Conservation (phyloP, 2,329 filamentous ascomycete genomes). For the Ophiostoma angusticollis region DNA sequence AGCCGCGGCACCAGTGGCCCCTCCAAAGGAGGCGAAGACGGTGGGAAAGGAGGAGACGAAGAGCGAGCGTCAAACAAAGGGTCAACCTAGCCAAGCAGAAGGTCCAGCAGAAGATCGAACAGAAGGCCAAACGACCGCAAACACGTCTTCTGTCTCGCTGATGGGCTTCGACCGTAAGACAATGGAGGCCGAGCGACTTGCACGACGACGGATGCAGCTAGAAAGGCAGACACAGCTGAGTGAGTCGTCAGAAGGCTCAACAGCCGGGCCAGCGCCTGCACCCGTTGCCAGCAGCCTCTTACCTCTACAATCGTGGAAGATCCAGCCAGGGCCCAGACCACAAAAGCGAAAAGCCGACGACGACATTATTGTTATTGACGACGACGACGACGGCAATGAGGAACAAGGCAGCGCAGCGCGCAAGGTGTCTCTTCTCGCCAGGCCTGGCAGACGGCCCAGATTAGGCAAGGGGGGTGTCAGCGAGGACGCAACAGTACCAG, state of each 20-base stretch:
- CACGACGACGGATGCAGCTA: conserved; percentile 47
- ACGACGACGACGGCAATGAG: conserved; percentile 1
- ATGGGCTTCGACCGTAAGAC: conserved; percentile 58
- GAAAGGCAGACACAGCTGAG: conserved; percentile 8
- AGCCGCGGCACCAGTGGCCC: no score
- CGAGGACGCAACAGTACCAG: background rate
- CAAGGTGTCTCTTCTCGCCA: no score
- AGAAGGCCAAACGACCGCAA: no score
- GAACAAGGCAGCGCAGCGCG: background rate
- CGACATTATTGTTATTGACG: conserved; percentile 5
- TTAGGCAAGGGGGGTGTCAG: background rate
- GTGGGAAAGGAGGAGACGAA: no score
- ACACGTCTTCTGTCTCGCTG: no score
- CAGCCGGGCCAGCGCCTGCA: background rate
- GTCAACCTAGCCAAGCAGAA: background rate
- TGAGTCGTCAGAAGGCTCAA: background rate
- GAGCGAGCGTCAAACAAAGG: no score
- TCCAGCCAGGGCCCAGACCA: background rate
- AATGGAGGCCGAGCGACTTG: conserved; percentile 77
- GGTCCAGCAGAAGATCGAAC: no score
- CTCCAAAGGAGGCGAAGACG: no score
- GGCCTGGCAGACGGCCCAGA: no score
- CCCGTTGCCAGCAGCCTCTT: background rate
- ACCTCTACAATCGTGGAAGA: conserved; percentile 4
- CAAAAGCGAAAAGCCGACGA: conserved; percentile 7